Base-by-base conservation (phyloP, 768 basidiomycete species). In the Boletus rex-veris region DNA sequence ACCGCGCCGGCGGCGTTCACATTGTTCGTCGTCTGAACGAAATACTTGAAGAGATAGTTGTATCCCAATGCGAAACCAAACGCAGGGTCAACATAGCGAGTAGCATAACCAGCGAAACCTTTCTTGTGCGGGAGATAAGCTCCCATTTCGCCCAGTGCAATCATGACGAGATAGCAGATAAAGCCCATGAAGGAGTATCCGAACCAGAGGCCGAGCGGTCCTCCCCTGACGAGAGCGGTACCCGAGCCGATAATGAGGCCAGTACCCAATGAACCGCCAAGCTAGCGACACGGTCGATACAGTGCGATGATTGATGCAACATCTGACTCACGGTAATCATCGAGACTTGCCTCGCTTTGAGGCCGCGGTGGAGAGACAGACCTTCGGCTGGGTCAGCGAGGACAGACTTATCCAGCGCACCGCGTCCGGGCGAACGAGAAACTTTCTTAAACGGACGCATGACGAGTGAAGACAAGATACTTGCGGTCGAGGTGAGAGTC, bases 61-160 rank as follows among this genome's bases (percentile, higher is more conserved):
- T 42, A 55, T 45, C 47, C 56, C 40, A 58, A 61, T 15, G 81
- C 84, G 64, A 87, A 86, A 37, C 82, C 84, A 42, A 85, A 75
- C 19, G 84, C 83, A 47, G 85, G 84, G 65, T 86, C 85, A 19
- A 81, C 80, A 60, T 84, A 84, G 45, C 85, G 80, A 2, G 82
- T 80, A 0, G 83, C 82, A 61, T 84, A 84, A 3, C 82, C 83
- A 48, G 68, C 60, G 57, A 73, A 77, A 3, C 81, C 83, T 57
- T 81, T 81, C 67, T 85, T 84, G 68, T 83, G 81, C 15, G 81
- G 81, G 38, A 80, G 65, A 61, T 75, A 73, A 31, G 71, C 64
- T n/a, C 63, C 53, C 64, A 73, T 74, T 58, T 73, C 69, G 8
- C 68, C 71, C 3, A 74, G 72, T 9, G 77, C 73, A 38, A 80